Percentiles rank a stretch among this genome's conserved stretches.
Conservation (phyloP, 192 early-diverging fungal genomes). For the Pilaira anomala region DNA sequence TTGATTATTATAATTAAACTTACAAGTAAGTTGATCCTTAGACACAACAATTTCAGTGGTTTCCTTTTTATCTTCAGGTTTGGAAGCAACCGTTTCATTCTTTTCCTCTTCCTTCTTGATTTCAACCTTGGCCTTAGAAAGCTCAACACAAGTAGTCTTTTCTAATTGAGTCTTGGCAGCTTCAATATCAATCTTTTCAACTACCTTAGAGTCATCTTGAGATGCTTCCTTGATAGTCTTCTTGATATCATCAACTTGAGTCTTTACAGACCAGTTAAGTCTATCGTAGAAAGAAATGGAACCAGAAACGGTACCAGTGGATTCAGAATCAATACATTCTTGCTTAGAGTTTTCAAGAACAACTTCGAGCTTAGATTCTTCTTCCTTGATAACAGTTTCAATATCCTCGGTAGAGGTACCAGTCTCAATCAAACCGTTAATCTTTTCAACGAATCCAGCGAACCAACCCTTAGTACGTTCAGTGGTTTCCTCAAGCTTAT, state of each 20-base stretch:
- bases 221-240: not conserved
- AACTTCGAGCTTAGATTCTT: not conserved
- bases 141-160: not conserved
- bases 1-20: too few relatives aligned
- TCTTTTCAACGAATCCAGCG: not conserved
- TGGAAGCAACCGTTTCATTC: too few relatives aligned
- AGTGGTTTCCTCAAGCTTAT: not conserved
- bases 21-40: too few relatives aligned
- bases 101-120: not conserved
- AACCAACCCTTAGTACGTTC: not conserved
- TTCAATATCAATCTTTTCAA: not conserved
- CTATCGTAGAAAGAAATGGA: not conserved
- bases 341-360: not conserved
- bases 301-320: not conserved
- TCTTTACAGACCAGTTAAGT: not conserved
- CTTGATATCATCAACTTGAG: not conserved
- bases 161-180: not conserved
- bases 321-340: not conserved
- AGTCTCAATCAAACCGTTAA: not conserved
- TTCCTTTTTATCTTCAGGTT: not conserved
- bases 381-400: slow-evolving; percentile 2
- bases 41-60: slow-evolving; percentile 5
- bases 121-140: not conserved
- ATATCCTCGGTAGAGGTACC: not conserved
- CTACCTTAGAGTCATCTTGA: not conserved